These are phyloP conservation scores for Monilinia laxa DNA, from an alignment of 2,329 filamentous ascomycete genomes.

Conservation along the genomic window DNA sequence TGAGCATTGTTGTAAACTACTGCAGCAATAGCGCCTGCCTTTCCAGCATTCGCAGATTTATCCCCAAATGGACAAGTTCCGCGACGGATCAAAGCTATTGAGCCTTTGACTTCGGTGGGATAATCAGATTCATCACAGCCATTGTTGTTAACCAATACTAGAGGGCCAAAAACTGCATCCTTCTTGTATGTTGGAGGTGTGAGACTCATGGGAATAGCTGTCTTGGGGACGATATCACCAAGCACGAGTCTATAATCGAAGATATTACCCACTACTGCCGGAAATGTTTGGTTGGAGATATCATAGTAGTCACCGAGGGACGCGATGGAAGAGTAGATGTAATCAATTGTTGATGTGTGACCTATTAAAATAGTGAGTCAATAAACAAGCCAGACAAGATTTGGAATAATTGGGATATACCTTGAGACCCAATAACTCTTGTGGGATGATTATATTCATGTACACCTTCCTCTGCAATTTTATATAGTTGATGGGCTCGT, in stretches of 20 bases:
- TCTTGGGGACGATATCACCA: constrained; percentile 51
- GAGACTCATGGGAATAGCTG: constrained; percentile 59
- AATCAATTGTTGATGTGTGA: constrained; percentile 63
- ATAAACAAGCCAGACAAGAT: constrained; percentile 6
- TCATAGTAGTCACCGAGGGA: constrained; percentile 60
- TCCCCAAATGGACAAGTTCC: constrained; percentile 69
- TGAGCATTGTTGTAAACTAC: constrained; percentile 60
- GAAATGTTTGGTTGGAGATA: constrained; percentile 62
- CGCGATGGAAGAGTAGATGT: constrained; percentile 57
- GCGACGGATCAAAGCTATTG: constrained; percentile 69
- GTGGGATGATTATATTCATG: constrained; percentile 67
- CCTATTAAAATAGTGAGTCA: constrained; percentile 45
- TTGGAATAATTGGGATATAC: constrained; percentile 41
- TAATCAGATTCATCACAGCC: constrained; percentile 67
- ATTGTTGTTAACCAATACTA: constrained; percentile 60
- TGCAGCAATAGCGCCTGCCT: constrained; percentile 67
- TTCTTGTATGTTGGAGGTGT: constrained; percentile 63
- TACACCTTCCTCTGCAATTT: constrained; percentile 58
- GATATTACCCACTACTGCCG: constrained; percentile 60
- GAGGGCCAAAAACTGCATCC: constrained; percentile 57
- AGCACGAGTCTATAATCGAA: constrained; percentile 58
- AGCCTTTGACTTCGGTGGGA: constrained; percentile 55
- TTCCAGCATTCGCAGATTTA: constrained; percentile 68
- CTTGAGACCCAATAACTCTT: constrained; percentile 66
- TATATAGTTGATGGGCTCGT: constrained; percentile 61